Percentiles rank a stretch among this genome's conserved stretches.
These are phyloP conservation scores for Nitzschia sp. DNA, from an alignment of 108 stramenopile genomes.

Conservation along the genomic window DNA sequence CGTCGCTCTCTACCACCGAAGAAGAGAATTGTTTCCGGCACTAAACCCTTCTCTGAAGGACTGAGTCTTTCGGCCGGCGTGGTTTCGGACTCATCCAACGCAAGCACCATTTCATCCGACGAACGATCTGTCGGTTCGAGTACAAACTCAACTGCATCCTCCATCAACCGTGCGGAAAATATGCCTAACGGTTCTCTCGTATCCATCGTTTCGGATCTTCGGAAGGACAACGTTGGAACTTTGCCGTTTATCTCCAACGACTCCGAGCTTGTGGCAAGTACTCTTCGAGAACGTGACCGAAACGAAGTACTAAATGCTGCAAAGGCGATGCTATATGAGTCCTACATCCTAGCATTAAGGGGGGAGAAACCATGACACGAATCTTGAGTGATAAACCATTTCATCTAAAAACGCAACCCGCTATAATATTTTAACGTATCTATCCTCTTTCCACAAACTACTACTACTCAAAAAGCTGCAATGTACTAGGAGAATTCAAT, in stretches of 20 bases:
- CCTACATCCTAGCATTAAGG: slow-evolving; percentile 47
- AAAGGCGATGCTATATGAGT: slow-evolving; percentile 45
- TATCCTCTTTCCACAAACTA: too few relatives aligned
- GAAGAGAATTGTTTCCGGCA: background rate
- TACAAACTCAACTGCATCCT: background rate
- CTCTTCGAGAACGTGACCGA: slow-evolving; percentile 30
- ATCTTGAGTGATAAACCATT: too few relatives aligned
- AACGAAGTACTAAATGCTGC: slow-evolving; percentile 35
- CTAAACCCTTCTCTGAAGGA: background rate
- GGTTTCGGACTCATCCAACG: background rate
- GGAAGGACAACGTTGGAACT: background rate
- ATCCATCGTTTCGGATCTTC: background rate
- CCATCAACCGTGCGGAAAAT: background rate
- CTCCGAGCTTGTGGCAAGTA: slow-evolving; percentile 24
- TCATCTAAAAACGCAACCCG: too few relatives aligned
- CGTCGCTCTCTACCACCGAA: background rate
- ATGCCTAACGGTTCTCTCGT: background rate
- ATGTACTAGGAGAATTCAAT: too few relatives aligned
- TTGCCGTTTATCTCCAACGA: slow-evolving; percentile 44
- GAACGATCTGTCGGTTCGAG: background rate
- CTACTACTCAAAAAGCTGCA: too few relatives aligned
- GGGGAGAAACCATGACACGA: background rate
- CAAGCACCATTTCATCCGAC: background rate
- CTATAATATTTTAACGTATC: too few relatives aligned
- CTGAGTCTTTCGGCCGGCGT: background rate